Conservation (phyloP, 345 rosid genomes). For the thale cress (Arabidopsis thaliana) region DNA sequence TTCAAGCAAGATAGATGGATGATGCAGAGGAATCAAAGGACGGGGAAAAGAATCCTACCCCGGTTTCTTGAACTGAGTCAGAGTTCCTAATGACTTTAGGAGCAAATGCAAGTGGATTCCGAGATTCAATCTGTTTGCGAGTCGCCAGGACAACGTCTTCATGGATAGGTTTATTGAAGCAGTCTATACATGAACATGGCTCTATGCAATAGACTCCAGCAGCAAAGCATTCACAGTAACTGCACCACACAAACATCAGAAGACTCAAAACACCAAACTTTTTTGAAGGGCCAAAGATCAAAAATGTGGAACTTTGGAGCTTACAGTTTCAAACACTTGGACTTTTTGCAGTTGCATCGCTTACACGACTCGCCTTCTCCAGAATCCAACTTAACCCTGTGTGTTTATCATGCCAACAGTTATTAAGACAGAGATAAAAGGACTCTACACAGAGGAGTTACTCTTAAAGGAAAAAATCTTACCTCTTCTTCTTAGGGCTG, state of each 20-base stretch:
- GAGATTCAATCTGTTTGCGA: constrained; percentile 94
- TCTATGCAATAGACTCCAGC: constrained; percentile 96
- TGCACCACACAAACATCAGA: constrained; percentile 30
- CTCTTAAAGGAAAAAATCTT: constrained; percentile 34
- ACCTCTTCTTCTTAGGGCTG: constrained; percentile 91
- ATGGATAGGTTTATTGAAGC: constrained; percentile 92
- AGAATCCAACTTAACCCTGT: constrained; percentile 69
- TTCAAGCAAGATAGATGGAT: background rate
- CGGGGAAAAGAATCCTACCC: constrained; percentile 52
- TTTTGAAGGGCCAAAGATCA: background rate
- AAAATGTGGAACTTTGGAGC: constrained; percentile 41
- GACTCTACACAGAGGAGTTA: background rate
- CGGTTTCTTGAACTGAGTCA: constrained; percentile 60
- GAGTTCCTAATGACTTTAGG: constrained; percentile 85
- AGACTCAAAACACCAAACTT: constrained; percentile 20
- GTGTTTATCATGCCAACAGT: constrained; percentile 22
- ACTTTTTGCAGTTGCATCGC: constrained; percentile 95
- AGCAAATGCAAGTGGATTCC: constrained; percentile 99
- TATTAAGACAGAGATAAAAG: background rate
- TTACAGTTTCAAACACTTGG: constrained; percentile 98
- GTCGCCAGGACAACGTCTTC: constrained; percentile 93
- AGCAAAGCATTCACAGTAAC: constrained; percentile 90
- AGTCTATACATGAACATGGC: constrained; percentile 93
- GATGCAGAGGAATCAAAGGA: background rate
- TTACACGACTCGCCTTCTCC: constrained; percentile 81